Base-by-base conservation (phyloP, 2,329 filamentous ascomycete species). In the Aspergillus flavus region DNA sequence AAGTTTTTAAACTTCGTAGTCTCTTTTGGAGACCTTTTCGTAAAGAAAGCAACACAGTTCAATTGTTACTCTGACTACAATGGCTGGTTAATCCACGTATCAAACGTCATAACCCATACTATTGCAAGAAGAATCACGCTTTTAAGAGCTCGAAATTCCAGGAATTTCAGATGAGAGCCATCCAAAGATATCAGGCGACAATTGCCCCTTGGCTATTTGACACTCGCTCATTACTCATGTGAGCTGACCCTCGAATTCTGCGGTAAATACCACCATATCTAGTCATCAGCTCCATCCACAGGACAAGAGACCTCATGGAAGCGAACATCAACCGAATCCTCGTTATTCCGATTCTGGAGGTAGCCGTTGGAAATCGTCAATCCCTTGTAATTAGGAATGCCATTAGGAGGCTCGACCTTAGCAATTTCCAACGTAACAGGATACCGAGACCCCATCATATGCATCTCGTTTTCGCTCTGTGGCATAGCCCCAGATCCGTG, bases 401-500 rank as follows among this genome's bases (percentile, higher is more conserved):
- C 34, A 34, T 32, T 32, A 14, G 43, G 56, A 21, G 43, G 56
- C 28, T 58, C 56, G 4, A 58, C 56, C 23, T 48, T 16, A 23
- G 56, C 56, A 48, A 58, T 36, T 23, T 28, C 41, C n/a, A 58
- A 26, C 21, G 39, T 58, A 32, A 58, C 41, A 6, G 56, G 34
- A 5, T 23, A 16, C 6, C 43, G 43, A 46, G 21, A 0, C 6
- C 21, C 9, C 21, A 46, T 46, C 21, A 6, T 23, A 46, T 26
- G 1, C 43, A 46, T 23, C n/a, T 23, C 21, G n/a, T 46, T 11
- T 23, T 46, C 10, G 43, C 43, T 46, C 43, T 46, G 43, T 11
- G 43, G 4, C 43, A 46, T 46, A 14, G 10, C 34, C 6, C 16
- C 34, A 14, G 6, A 6, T 36, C 4, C 43, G 19, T 46, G 43